phyloP scores from a whole-genome alignment of 108 stramenopile genomes.

The Tribonema minus region DNA sequence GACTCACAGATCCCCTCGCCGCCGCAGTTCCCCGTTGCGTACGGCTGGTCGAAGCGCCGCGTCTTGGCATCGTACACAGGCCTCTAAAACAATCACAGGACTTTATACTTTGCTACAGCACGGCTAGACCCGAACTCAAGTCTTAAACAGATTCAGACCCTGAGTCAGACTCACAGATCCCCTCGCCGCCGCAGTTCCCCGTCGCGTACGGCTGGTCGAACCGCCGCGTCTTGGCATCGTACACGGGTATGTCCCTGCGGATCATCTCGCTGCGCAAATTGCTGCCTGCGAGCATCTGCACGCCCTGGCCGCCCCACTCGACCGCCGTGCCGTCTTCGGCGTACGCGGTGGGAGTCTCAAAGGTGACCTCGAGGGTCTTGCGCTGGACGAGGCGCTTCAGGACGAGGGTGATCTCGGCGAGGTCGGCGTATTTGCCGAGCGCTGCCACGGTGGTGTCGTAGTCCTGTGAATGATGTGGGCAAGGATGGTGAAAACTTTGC shows the following conservation, averaged over 20 bases:
- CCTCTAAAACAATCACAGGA: too few relatives aligned
- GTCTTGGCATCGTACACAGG: constrained; percentile 37
- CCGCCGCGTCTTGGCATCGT: constrained; percentile 27
- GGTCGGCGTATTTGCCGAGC: constrained; percentile 7
- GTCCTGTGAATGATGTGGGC: too few relatives aligned
- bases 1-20: constrained; percentile 46
- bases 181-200: constrained; percentile 47
- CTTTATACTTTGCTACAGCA: too few relatives aligned
- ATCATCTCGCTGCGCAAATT: constrained; percentile 45
- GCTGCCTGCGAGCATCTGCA: constrained; percentile 14
- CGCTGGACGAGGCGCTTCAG: constrained; percentile 39
- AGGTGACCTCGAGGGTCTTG: constrained; percentile 16
- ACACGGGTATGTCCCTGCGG: constrained; percentile 34
- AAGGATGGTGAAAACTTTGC: too few relatives aligned
- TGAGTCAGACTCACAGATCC: constrained; percentile 18
- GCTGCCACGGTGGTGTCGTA: constrained; percentile 33
- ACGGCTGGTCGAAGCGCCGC: constrained; percentile 39
- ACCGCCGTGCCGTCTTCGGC: neutral
- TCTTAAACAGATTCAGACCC: too few relatives aligned
- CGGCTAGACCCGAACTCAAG: too few relatives aligned
- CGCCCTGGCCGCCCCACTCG: neutral
- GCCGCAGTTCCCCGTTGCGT: constrained; percentile 42
- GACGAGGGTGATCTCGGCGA: constrained; percentile 23
- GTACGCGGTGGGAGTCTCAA: constrained; percentile 11
- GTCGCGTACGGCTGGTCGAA: constrained; percentile 51